These are phyloP conservation scores for Nicotiana rustica DNA, from an alignment of 305 asterid species.

Conservation along the genomic window DNA sequence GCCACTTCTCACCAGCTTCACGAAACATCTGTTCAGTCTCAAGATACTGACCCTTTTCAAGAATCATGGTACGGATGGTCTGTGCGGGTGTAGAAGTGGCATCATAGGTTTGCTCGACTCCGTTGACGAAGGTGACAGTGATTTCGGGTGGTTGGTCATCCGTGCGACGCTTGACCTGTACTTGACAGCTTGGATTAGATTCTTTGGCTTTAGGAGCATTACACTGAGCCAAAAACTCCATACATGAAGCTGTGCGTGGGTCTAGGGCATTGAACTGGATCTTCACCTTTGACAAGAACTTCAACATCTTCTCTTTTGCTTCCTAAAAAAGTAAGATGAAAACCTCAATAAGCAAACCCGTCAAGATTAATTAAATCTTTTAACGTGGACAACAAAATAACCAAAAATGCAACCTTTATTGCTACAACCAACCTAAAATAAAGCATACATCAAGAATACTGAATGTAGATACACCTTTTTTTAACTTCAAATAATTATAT, in stretches of 20 bases:
- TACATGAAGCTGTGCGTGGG: slow-evolving; percentile 77
- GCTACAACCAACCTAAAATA: too few relatives aligned
- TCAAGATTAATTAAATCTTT: too few relatives aligned
- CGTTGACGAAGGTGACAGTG: slow-evolving; percentile 81
- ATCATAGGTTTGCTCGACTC: slow-evolving; percentile 55
- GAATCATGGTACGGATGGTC: slow-evolving; percentile 75
- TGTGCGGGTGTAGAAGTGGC: slow-evolving; percentile 83
- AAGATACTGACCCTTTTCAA: slow-evolving; percentile 72
- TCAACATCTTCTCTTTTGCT: slow-evolving; percentile 55
- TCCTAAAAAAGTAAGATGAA: too few relatives aligned
- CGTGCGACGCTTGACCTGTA: slow-evolving; percentile 84
- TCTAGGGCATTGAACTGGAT: slow-evolving; percentile 73
- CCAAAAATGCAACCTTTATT: too few relatives aligned
- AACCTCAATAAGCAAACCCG: too few relatives aligned
- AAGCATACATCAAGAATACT: too few relatives aligned
- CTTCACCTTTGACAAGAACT: slow-evolving; percentile 78
- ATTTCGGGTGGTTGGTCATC: slow-evolving; percentile 82
- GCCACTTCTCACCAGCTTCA: slow-evolving; percentile 90
- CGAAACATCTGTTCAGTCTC: slow-evolving; percentile 89
- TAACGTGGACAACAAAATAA: too few relatives aligned
- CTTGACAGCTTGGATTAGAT: slow-evolving; percentile 79
- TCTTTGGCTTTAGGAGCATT: slow-evolving; percentile 83
- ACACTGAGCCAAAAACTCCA: slow-evolving; percentile 89
- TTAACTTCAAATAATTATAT: too few relatives aligned
- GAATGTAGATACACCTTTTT: too few relatives aligned